Evolutionary conservation across 2,329 filamentous ascomycete genomes (phyloP), one percentile per base, ranked within the genome.

Genomic region (Xylaria polymorpha): DNA sequence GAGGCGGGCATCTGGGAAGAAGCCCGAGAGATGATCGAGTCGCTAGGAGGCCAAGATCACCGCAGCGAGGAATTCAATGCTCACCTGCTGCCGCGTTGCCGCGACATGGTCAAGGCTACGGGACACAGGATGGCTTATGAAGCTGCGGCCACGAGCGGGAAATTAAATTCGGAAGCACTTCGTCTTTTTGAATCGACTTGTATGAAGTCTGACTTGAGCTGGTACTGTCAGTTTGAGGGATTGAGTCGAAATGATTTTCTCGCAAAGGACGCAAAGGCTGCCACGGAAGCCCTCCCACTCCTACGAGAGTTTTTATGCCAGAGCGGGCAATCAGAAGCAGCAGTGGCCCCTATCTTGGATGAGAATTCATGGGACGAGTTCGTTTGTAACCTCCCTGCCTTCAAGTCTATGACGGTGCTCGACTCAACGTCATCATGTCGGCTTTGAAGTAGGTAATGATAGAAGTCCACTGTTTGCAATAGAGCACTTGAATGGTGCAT

Each of bases 121-220:
- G 74, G 76, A 4, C 69, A 79, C n/a, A 71, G 76, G 7, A 77
- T 79, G 75, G 76, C 74, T 0, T 78, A 77, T 25, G 76, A 78
- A 59, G 73, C 76, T 2, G 76, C 73, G 8, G 66, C 37, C 7
- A 14, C 29, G 1, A 61, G 43, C 14, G 69, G 51, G 7, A 67
- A 59, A 44, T 14, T 72, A 4, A 55, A 37, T 20, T 58, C 68
- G 14, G 66, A 64, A 12, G 62, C 66, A 12, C 22, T 72, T 6
- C 43, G 8, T 6, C 64, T 72, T 48, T 71, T 67, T 44, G 71
- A 72, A 57, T 69, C 64, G 3, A 66, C 46, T 29, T 71, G 69
- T 50, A 67, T 72, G 1, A 66, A 62, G 39, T 18, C 39, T 1
- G 69, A 72, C 59, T 32, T 69, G 56, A 67, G 64, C 58, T 72